These are phyloP conservation scores for Conringia planisiliqua DNA, from an alignment of 345 rosid species.

Conservation along the genomic window DNA sequence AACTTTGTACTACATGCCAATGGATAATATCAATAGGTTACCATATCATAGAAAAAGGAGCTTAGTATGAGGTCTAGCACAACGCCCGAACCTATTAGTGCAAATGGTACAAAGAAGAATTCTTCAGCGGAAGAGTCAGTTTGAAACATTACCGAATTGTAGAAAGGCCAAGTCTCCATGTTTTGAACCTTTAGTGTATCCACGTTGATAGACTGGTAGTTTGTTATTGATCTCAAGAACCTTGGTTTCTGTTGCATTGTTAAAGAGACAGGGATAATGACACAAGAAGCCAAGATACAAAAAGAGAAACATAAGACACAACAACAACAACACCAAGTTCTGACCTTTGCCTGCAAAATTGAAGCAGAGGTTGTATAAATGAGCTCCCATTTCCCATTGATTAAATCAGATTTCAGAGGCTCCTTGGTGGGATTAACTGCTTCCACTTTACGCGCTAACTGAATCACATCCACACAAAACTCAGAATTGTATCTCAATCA, in stretches of 20 bases:
- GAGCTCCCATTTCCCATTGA: conserved; percentile 95
- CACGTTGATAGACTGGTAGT: conserved; percentile 82
- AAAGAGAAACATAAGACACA: neutral
- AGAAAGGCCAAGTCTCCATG: conserved; percentile 92
- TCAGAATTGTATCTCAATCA: neutral
- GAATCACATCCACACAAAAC: neutral
- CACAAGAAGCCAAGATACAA: neutral
- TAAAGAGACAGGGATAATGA: conserved; percentile 11
- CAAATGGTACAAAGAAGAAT: neutral
- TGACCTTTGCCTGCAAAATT: conserved; percentile 75
- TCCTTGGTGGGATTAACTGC: conserved; percentile 69
- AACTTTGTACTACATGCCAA: conserved; percentile 5
- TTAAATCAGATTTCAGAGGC: conserved; percentile 69
- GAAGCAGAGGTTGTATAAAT: conserved; percentile 83
- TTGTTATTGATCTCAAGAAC: conserved; percentile 65
- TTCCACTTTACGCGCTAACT: conserved; percentile 82
- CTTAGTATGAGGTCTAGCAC: neutral
- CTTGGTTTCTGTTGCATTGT: conserved; percentile 65
- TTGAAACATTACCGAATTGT: conserved; percentile 56
- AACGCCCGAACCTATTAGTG: neutral
- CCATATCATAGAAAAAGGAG: neutral
- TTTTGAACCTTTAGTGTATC: conserved; percentile 81
- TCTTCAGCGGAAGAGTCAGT: neutral
- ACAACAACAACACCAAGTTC: neutral
- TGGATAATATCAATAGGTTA: neutral